These are phyloP conservation scores for Nymphaea thermarum DNA, from an alignment of 164 flowering plant genomes.

Conservation along the genomic window DNA sequence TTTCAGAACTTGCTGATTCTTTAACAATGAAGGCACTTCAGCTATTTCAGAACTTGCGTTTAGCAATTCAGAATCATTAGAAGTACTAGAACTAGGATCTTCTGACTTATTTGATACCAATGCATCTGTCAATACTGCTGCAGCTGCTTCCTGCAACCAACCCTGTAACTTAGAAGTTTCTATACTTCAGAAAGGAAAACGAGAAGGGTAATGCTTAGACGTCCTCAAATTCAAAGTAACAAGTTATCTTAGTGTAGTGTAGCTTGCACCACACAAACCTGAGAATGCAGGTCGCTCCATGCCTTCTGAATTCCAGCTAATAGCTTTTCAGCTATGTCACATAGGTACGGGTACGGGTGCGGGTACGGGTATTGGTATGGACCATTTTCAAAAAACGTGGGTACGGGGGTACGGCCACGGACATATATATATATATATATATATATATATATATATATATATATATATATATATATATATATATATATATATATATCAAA, in stretches of 20 bases:
- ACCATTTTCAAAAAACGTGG: too few relatives aligned
- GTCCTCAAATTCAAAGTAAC: too few relatives aligned
- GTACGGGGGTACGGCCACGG: too few relatives aligned
- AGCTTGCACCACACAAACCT: slow-evolving; percentile 24
- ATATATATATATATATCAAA: too few relatives aligned
- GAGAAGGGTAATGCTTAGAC: not conserved
- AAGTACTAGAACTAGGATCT: slow-evolving; percentile 19
- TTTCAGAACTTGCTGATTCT: too few relatives aligned
- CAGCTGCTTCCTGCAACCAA: slow-evolving; percentile 60
- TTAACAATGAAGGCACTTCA: slow-evolving; percentile 14
- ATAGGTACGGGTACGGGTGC: too few relatives aligned
- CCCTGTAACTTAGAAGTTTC: not conserved
- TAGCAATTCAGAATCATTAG: slow-evolving; percentile 12
- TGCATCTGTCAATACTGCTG: slow-evolving; percentile 40
- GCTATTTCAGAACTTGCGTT: slow-evolving; percentile 27
- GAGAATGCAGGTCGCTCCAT: slow-evolving; percentile 61
- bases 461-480: too few relatives aligned
- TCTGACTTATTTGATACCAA: slow-evolving; percentile 45
- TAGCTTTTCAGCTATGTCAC: too few relatives aligned
- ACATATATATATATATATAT: too few relatives aligned
- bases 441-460: too few relatives aligned
- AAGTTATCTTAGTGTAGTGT: not conserved
- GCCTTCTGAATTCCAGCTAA: slow-evolving; percentile 53
- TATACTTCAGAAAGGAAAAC: not conserved
- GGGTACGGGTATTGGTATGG: too few relatives aligned